Conservation (phyloP, 192 early-diverging fungal species). For the Linnemannia elongata region DNA sequence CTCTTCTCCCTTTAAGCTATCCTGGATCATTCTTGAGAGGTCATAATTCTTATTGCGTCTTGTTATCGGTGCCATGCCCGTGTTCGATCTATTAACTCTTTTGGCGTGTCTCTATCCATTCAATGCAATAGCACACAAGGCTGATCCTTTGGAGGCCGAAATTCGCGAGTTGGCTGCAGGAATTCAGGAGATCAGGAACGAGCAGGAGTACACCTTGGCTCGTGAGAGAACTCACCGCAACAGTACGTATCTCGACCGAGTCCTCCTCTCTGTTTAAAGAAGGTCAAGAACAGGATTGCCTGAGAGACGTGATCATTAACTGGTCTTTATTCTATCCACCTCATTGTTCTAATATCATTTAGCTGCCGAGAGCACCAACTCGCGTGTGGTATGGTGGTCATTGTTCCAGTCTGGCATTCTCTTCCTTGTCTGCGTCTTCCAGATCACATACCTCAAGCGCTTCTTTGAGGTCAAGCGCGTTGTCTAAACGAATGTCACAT, state of each 20-base stretch:
- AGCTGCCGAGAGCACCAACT: constrained; percentile 86
- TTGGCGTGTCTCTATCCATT: background rate
- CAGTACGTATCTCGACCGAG: constrained; percentile 64
- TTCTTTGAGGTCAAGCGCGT: constrained; percentile 80
- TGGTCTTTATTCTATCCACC: background rate
- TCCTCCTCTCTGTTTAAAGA: background rate
- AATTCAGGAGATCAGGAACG: constrained; percentile 74
- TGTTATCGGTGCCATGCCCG: constrained; percentile 21
- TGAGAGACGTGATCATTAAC: background rate
- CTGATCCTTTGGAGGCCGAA: constrained; percentile 74
- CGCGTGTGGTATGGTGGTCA: constrained; percentile 86
- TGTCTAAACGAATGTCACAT: constrained; percentile 55
- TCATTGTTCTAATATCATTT: background rate
- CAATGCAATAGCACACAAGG: constrained; percentile 46
- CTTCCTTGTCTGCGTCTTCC: constrained; percentile 77
- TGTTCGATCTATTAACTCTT: constrained; percentile 4
- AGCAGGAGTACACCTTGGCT: constrained; percentile 77
- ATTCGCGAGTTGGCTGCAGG: constrained; percentile 73
- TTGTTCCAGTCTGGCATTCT: constrained; percentile 73
- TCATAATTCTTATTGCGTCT: constrained; percentile 24
- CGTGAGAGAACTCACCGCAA: constrained; percentile 74
- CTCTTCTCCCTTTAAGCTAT: background rate
- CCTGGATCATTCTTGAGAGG: constrained; percentile 27
- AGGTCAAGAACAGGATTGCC: background rate
- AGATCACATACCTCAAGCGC: constrained; percentile 81